phyloP scores from a whole-genome alignment of 768 basidiomycete genomes.

The Piloderma croceum region DNA sequence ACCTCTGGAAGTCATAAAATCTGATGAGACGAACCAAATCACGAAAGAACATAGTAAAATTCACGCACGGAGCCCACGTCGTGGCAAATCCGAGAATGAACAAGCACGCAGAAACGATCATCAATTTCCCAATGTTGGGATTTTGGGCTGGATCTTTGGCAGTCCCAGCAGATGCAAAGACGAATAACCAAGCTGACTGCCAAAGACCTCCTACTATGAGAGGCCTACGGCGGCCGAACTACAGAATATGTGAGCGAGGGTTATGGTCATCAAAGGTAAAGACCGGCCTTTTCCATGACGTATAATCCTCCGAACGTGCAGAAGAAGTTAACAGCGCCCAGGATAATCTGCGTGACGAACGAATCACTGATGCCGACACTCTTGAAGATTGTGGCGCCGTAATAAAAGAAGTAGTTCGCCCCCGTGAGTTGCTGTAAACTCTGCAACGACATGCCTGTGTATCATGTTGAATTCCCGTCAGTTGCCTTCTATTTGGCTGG shows the following conservation, averaged over 20 bases:
- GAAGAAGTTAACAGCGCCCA: slow-evolving; percentile 67
- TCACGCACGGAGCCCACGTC: slow-evolving; percentile 57
- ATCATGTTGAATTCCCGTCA: neutral
- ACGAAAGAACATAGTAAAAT: too few species aligned
- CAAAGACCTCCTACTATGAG: slow-evolving; percentile 66
- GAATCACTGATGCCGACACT: slow-evolving; percentile 64
- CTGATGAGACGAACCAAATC: too few species aligned
- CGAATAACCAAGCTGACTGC: slow-evolving; percentile 67
- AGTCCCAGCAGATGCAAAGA: slow-evolving; percentile 69
- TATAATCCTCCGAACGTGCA: slow-evolving; percentile 72
- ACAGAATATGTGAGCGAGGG: slow-evolving; percentile 1
- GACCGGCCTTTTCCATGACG: slow-evolving; percentile 56
- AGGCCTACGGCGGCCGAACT: slow-evolving; percentile 61
- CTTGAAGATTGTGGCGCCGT: slow-evolving; percentile 59
- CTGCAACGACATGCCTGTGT: slow-evolving; percentile 54
- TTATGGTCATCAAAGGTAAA: neutral
- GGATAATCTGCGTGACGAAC: slow-evolving; percentile 69
- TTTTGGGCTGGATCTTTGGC: slow-evolving; percentile 47
- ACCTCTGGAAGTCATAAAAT: slow-evolving; percentile 38
- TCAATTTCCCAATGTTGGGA: slow-evolving; percentile 48
- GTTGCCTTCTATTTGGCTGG: neutral
- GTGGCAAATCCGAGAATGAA: slow-evolving; percentile 69
- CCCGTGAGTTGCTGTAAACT: slow-evolving; percentile 69
- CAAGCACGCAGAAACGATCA: slow-evolving; percentile 64
- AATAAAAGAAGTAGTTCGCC: slow-evolving; percentile 68